A percentile compares a stretch with the other conserved stretches of the same genome.
These are phyloP conservation scores for Tilletia walkeri DNA, from an alignment of 1,284 basidiomycete genomes.

Conservation along the genomic window DNA sequence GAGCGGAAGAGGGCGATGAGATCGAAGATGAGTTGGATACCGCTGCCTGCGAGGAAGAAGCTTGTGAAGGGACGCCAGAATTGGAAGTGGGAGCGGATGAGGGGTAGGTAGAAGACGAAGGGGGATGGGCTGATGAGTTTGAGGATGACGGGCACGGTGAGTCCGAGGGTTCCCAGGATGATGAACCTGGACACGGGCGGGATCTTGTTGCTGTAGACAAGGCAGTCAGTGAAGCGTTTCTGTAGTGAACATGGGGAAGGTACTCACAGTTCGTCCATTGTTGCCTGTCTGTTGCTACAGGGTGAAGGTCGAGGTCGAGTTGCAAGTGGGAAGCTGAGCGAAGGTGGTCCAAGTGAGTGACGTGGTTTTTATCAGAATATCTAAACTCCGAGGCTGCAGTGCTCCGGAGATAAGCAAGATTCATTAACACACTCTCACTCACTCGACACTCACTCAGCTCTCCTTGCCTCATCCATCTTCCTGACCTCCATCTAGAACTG, in stretches of 20 bases:
- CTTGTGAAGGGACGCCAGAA: slow-evolving; percentile 74
- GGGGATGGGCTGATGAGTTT: slow-evolving; percentile 64
- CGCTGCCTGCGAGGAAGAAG: slow-evolving; percentile 68
- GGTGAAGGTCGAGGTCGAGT: not conserved
- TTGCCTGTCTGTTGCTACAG: not conserved
- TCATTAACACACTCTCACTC: not conserved
- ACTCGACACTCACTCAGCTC: not conserved
- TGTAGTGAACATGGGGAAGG: too few species aligned
- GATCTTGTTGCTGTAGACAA: slow-evolving; percentile 62
- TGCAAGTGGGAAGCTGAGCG: not conserved
- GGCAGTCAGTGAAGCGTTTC: too few species aligned
- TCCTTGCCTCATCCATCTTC: too few species aligned
- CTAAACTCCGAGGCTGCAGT: too few species aligned
- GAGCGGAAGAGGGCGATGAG: slow-evolving; percentile 42
- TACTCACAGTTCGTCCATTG: slow-evolving; percentile 18
- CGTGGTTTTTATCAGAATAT: too few species aligned
- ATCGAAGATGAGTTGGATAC: slow-evolving; percentile 46
- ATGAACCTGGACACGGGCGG: slow-evolving; percentile 79
- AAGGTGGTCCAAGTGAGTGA: not conserved
- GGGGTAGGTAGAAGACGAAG: slow-evolving; percentile 63
- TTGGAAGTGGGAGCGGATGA: slow-evolving; percentile 61
- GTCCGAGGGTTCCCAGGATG: slow-evolving; percentile 64
- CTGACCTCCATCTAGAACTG: not conserved
- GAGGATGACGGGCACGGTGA: slow-evolving; percentile 67
- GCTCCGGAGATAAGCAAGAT: too few species aligned